These are phyloP conservation scores for Fusarium floridanum DNA, from an alignment of 2,329 filamentous ascomycete genomes.

Conservation along the genomic window DNA sequence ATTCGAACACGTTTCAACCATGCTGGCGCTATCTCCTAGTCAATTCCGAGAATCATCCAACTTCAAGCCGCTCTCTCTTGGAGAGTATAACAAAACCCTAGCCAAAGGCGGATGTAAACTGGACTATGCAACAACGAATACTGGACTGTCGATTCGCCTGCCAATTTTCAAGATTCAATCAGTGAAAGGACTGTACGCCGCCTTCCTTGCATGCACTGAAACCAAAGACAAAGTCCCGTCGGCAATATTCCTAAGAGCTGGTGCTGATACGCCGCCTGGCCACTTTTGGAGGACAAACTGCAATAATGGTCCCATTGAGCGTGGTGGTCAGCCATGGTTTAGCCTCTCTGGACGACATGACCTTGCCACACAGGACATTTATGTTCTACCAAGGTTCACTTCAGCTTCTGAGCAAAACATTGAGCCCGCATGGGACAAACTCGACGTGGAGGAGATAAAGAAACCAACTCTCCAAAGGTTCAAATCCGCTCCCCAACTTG, in stretches of 20 bases:
- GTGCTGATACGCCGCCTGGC: background rate
- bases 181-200: background rate
- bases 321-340: background rate
- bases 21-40: background rate
- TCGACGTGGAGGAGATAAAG: background rate
- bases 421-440: background rate
- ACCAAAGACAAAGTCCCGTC: background rate
- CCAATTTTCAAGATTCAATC: background rate
- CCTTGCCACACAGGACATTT: background rate
- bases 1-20: background rate
- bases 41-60: background rate
- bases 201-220: background rate
- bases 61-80: background rate
- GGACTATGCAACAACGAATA: background rate
- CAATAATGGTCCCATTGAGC: background rate
- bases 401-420: background rate
- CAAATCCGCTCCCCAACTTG: too few species aligned
- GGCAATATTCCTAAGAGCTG: background rate
- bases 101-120: background rate
- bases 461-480: too few species aligned
- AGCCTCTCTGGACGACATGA: background rate
- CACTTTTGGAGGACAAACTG: background rate
- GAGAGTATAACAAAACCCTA: background rate
- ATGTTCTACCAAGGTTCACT: background rate
- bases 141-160: background rate